Conservation (phyloP, 1,139 yeast genomes). For the Zygosaccharomyces sapae region DNA sequence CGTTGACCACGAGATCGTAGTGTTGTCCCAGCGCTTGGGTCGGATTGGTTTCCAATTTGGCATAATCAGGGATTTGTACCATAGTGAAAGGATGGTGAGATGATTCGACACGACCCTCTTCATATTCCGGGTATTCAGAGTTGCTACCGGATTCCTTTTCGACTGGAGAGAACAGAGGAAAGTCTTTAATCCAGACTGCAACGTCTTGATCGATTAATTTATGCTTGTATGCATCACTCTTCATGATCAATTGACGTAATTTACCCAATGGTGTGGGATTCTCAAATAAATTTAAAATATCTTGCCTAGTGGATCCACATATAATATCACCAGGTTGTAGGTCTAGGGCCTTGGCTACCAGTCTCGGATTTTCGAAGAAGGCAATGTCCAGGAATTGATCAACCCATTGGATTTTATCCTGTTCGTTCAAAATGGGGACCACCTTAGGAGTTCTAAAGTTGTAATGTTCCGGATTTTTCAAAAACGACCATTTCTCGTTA, state of each 20-base stretch:
- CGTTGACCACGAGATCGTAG: constrained; percentile 89
- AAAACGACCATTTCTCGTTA: constrained; percentile 38
- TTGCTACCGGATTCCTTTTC: constrained; percentile 38
- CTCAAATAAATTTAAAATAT: constrained; percentile 55
- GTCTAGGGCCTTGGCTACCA: constrained; percentile 38
- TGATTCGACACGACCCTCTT: constrained; percentile 48
- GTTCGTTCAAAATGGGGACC: constrained; percentile 43
- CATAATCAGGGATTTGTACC: constrained; percentile 71
- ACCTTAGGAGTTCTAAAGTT: constrained; percentile 58
- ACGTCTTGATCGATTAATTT: constrained; percentile 38
- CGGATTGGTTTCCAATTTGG: constrained; percentile 50
- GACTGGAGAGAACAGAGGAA: constrained; percentile 82
- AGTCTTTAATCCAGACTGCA: constrained; percentile 82
- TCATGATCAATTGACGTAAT: constrained; percentile 68
- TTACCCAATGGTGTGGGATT: constrained; percentile 95
- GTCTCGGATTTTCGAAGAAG: constrained; percentile 35
- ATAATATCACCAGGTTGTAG: constrained; percentile 66
- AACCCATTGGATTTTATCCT: constrained; percentile 45
- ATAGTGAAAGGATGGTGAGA: constrained; percentile 98
- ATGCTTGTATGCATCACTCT: constrained; percentile 39
- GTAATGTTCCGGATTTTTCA: constrained; percentile 48
- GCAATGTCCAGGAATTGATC: constrained; percentile 37
- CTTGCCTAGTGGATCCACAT: constrained; percentile 68
- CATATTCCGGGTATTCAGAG: constrained; percentile 58
- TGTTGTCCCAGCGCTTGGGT: constrained; percentile 81